Base-by-base conservation (phyloP, 2,329 filamentous ascomycete genomes). In the Beauveria varroae region DNA sequence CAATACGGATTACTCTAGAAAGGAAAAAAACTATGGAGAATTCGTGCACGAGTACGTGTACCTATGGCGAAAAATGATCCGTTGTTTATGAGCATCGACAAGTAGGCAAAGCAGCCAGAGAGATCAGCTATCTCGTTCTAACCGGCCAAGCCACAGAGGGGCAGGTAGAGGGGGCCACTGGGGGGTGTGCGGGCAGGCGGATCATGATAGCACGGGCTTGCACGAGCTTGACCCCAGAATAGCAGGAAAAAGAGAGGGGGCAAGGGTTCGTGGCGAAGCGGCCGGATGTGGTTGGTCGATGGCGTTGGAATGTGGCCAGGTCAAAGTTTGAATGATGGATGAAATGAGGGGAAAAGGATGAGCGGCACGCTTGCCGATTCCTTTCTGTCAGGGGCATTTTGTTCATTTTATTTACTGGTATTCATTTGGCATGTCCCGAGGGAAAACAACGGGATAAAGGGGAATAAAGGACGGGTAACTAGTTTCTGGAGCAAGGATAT, bases 11-110 rank as follows among this genome's bases (percentile, higher is more conserved):
- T n/a, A n/a, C 5, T 37, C 34, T 2, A 14, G 34, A 30, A 20
- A 51, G 5, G 18, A 18, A 28, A 50, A 54, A 18, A 28, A 37
- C 28, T 49, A 57, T 49, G 54, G 54, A 26, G 54, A 57, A 12
- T 34, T 34, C 30, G 30, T 14, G 51, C 37, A 20, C 34, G 22
- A 22, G 37, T 12, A 34, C 30, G 30, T 34, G 3, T 41, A 26
- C 40, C 14, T 6, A 54, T 54, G 51, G 34, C 50, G 30, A 10
- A 34, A 24, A 26, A 41, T 41, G 51, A 14, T 26, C 22, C 22
- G 41, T 49, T 49, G 28, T 57, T 57, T 47, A 47, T 57, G 43
- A 57, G 43, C 26, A 57, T 57, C 43, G 43, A 49, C 43, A 24
- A 22, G 44, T 22, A 47, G 44, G 12, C 20, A 40, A 34, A 37